Evolutionary conservation across 179 eudicot genomes (phyloP).

Genomic region (Vitellaria paradoxa): DNA sequence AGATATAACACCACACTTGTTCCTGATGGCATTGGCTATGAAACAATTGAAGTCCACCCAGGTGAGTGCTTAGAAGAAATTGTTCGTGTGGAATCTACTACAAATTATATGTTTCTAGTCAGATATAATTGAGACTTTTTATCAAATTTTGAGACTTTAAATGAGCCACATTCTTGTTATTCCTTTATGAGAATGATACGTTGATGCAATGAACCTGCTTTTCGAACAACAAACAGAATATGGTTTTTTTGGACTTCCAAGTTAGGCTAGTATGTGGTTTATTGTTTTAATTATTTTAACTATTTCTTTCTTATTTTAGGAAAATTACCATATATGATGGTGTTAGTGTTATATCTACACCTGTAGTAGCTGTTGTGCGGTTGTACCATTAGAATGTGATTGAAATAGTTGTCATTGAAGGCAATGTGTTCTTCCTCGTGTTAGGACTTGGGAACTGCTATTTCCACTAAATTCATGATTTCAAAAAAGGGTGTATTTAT

Average conservation of each 20-base stretch:
- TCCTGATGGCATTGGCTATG: conserved; percentile 61
- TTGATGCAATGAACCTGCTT: background rate
- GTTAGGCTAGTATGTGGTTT: conserved; percentile 12
- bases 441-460: too few species aligned
- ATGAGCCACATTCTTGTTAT: background rate
- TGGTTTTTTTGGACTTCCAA: conserved; percentile 9
- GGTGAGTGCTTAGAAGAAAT: conserved; percentile 30
- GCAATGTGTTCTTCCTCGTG: too few species aligned
- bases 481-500: too few species aligned
- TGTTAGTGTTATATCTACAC: background rate
- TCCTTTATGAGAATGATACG: background rate
- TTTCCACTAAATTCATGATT: too few species aligned
- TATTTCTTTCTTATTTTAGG: background rate
- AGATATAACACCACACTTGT: conserved; percentile 60
- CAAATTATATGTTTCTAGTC: background rate
- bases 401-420: background rate
- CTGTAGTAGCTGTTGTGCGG: background rate
- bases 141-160: background rate
- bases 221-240: background rate
- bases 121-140: too few species aligned
- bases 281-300: background rate
- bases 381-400: background rate
- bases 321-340: background rate
- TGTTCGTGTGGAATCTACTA: background rate
- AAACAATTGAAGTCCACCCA: conserved; percentile 60